Conservation (phyloP, 495 filamentous ascomycete species). For the Aspergillus hancockii region DNA sequence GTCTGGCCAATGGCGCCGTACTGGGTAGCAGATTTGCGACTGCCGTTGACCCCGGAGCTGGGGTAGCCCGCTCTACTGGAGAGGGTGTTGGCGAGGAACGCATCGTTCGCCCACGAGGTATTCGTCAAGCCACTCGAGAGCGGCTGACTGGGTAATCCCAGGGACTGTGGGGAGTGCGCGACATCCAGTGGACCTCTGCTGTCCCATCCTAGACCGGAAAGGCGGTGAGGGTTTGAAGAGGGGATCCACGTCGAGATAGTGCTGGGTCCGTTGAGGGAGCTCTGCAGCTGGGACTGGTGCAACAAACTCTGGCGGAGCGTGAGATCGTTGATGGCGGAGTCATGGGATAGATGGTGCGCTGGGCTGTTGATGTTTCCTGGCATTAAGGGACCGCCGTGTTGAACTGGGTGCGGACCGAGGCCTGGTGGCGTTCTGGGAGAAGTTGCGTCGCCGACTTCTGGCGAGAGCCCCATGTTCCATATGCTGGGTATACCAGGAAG, state of each 20-base stretch:
- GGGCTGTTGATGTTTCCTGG: conserved; percentile 20
- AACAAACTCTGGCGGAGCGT: conserved; percentile 32
- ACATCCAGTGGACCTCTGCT: conserved; percentile 23
- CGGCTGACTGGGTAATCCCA: conserved; percentile 33
- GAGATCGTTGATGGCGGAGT: conserved; percentile 31
- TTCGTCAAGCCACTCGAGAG: conserved; percentile 32
- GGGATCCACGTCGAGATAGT: conserved; percentile 32
- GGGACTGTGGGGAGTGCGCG: conserved; percentile 18
- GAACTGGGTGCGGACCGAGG: conserved; percentile 31
- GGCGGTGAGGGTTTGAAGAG: conserved; percentile 24
- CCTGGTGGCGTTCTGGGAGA: conserved; percentile 40
- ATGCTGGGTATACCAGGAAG: conserved; percentile 48
- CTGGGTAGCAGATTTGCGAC: conserved; percentile 35
- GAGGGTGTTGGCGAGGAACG: conserved; percentile 42
- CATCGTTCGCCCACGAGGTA: conserved; percentile 45
- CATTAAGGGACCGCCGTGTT: conserved; percentile 23
- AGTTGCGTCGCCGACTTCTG: conserved; percentile 28
- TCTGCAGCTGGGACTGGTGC: conserved; percentile 29
- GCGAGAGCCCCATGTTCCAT: conserved; percentile 45
- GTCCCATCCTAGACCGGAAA: conserved; percentile 30
- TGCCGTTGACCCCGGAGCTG: conserved; percentile 25
- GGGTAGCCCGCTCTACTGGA: conserved; percentile 28
- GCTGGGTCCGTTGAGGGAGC: conserved; percentile 22
- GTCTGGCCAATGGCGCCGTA: conserved; percentile 49
- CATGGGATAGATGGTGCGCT: conserved; percentile 28